Base-by-base conservation (phyloP, 192 early-diverging fungal species). In the Geranomyces michiganensis region DNA sequence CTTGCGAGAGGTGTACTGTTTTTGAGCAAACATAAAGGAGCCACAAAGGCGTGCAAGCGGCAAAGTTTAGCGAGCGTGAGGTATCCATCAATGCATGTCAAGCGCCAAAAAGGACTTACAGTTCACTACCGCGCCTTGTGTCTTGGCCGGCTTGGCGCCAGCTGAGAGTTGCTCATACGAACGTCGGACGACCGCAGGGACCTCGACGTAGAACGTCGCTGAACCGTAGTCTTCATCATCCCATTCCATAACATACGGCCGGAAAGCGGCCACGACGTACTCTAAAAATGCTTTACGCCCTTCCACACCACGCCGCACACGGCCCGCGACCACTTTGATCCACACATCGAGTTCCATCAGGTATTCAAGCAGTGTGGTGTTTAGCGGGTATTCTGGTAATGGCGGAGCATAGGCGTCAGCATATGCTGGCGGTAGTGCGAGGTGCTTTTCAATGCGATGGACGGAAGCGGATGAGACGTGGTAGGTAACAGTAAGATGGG, bases 151-250 rank as follows among this genome's bases (percentile, higher is more conserved):
- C 51, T 26, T 53, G 19, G 51, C 51, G 7, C n/a, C 51, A n/a
- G 51, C 19, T 4, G 51, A 24, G 19, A 53, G 24, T 24, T 53
- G 19, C 51, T 53, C 51, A 15, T 24, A 53, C 51, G 51, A 53
- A 6, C 51, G 51, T 53, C 51, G 19, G n/a, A 53, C 15, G 41
- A 41, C 32, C 47, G 45, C 44, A 21, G 48, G 66, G 8, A 55
- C 48, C 53, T 68, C 66, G 33, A 68, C 58, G 32, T 68, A 68
- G 48, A 68, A 68, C 19, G 66, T 21, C 26, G 66, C 66, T 56
- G 19, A 68, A 8, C 21, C 21, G 21, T 49, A 56, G 19, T 51
- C 66, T 7, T 32, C 53, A 14, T 44, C 47, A 22, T 68, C 66
- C 24, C 53, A 68, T 55, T 68, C 66, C 3, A 68, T 49, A 19